Percentiles rank a stretch among this genome's conserved stretches.
Conservation (phyloP, 108 stramenopile species). For the Bacterosira constricta region DNA sequence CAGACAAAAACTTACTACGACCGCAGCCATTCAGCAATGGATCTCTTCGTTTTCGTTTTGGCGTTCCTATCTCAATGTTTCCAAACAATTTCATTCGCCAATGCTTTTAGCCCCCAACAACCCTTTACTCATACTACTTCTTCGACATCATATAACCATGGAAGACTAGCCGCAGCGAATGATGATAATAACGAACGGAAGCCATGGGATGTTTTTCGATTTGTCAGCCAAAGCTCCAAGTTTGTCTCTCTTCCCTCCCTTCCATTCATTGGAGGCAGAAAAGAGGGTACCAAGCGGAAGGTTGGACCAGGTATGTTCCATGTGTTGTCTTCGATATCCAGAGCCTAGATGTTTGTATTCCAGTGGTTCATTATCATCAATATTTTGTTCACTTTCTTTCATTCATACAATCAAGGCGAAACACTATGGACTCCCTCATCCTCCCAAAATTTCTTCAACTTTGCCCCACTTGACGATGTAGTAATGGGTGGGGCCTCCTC, state of each 20-base stretch:
- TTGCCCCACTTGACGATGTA: conserved; percentile 80
- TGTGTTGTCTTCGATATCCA: too few relatives aligned
- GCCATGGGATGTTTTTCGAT: conserved; percentile 74
- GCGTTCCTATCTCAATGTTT: not conserved
- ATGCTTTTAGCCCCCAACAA: conserved; percentile 4
- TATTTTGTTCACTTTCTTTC: too few relatives aligned
- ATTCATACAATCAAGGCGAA: conserved; percentile 34
- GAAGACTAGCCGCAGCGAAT: not conserved
- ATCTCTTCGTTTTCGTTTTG: not conserved
- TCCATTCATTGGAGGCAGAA: conserved; percentile 32
- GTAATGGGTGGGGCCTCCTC: conserved; percentile 87
- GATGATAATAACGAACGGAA: conserved; percentile 9
- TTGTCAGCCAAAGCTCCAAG: conserved; percentile 73
- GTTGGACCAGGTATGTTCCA: conserved; percentile 28
- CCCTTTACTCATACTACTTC: not conserved
- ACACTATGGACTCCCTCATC: conserved; percentile 56
- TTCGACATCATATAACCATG: not conserved
- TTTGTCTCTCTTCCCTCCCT: conserved; percentile 56
- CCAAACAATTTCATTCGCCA: not conserved
- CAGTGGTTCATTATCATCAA: too few relatives aligned
- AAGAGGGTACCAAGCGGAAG: conserved; percentile 11
- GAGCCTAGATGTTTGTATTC: too few relatives aligned
- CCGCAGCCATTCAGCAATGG: too few relatives aligned
- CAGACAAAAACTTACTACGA: too few relatives aligned
- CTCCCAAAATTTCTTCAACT: conserved; percentile 51